Conservation (phyloP, 352 stramenopile genomes). For the Globisporangium middletonii region DNA sequence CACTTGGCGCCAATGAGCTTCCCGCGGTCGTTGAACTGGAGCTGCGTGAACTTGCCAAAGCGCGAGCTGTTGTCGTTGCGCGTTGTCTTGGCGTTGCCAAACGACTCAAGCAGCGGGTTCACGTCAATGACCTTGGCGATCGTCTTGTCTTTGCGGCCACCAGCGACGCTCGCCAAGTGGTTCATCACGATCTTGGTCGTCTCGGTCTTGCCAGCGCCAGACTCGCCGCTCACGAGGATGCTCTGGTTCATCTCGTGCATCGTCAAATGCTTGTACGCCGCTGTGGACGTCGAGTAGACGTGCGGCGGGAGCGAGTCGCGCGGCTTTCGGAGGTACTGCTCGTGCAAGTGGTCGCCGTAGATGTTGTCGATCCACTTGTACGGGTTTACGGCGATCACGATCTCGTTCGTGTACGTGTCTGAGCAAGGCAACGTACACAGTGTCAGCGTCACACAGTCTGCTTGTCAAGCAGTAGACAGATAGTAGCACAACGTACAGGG, state of each 20-base stretch:
- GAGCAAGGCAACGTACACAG: slow-evolving; percentile 1
- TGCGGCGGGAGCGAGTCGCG: slow-evolving; percentile 65
- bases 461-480: not conserved
- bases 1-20: slow-evolving; percentile 85
- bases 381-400: slow-evolving; percentile 97
- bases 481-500: slow-evolving; percentile 63
- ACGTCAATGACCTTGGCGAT: slow-evolving; percentile 90
- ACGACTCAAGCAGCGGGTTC: slow-evolving; percentile 91
- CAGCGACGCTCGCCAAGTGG: slow-evolving; percentile 75
- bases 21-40: slow-evolving; percentile 78
- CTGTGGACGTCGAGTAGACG: slow-evolving; percentile 85
- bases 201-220: slow-evolving; percentile 93
- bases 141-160: slow-evolving; percentile 82
- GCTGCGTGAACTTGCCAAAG: slow-evolving; percentile 89
- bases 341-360: slow-evolving; percentile 85
- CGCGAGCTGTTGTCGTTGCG: slow-evolving; percentile 91
- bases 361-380: slow-evolving; percentile 93
- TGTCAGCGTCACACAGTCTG: not conserved
- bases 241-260: slow-evolving; percentile 74
- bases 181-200: slow-evolving; percentile 95
- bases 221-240: slow-evolving; percentile 86
- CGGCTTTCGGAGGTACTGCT: slow-evolving; percentile 71
- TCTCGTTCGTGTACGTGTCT: slow-evolving; percentile 97
- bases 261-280: slow-evolving; percentile 84
- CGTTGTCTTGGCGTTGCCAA: slow-evolving; percentile 93